phyloP scores from a whole-genome alignment of 2,329 filamentous ascomycete genomes.

The Colletotrichum graminicola region DNA sequence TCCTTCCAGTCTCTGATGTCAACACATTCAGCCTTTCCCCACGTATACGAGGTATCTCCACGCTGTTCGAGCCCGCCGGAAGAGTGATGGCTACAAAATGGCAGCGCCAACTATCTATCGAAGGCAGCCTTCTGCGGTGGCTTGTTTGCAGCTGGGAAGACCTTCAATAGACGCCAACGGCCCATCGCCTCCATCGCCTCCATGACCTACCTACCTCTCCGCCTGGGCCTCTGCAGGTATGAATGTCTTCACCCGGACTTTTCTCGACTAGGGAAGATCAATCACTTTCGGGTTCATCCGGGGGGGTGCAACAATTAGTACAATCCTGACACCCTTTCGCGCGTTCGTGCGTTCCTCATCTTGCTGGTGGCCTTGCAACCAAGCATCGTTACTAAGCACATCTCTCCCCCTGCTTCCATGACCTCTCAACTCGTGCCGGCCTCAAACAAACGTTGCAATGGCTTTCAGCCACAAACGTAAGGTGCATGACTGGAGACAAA shows the following conservation, averaged over 20 bases:
- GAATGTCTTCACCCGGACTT: neutral
- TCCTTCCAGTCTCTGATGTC: neutral
- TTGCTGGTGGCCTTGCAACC: neutral
- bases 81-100: too few species aligned
- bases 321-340: neutral
- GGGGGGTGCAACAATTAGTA: neutral
- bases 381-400: neutral
- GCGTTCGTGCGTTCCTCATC: neutral
- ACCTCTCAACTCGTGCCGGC: neutral
- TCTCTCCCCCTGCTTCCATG: neutral
- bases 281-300: neutral
- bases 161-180: neutral
- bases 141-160: neutral
- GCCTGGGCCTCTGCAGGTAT: neutral
- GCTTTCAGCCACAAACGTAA: slow-evolving; percentile 14
- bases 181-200: neutral
- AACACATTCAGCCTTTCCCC: too few species aligned
- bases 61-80: neutral
- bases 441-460: neutral
- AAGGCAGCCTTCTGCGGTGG: neutral
- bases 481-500: slow-evolving; percentile 1
- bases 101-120: neutral
- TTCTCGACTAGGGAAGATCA: neutral
- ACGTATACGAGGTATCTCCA: too few species aligned
- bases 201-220: neutral